Base-by-base conservation (phyloP, 2,329 filamentous ascomycete species). In the Blumeriella jaapii region DNA sequence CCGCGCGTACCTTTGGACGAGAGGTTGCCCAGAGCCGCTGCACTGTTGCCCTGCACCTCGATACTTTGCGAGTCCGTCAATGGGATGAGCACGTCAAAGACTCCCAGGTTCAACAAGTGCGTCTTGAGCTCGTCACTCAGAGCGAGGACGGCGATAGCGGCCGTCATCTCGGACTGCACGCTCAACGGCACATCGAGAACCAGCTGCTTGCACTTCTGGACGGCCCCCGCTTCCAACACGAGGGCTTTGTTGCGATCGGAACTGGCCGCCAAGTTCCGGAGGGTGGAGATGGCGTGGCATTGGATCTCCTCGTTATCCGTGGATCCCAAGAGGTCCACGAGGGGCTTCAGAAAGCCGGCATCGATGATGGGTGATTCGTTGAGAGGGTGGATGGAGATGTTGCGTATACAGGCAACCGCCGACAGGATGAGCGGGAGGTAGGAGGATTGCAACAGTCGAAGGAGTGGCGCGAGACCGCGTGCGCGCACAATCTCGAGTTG, bases 341-440 rank as follows among this genome's bases (percentile, higher is more conserved):
- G 63, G 0, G 91, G 91, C 57, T 86, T 87, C 41, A 98, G 62
- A 60, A 98, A 98, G 39, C 89, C 91, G 25, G 89, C 89, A 54
- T 98, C 91, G 53, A 98, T 98, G 47, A 98, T 98, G 0, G 91
- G 91, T 8, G 89, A 95, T 61, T 98, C 91, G 61, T 98, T 98
- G 55, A 89, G 68, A 12, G 91, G 91, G 57, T 98, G 91, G 48
- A 98, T 98, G 38, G 89, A 96, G 48, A 98, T 98, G 59, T 98
- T 98, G 51, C 91, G 82, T 57, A 98, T 98, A 57, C 91, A 98
- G 31, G 91, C 91, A 45, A 98, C 91, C 29, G 91, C 91, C 13
- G 89, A 96, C 24, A 96, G 76, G 41, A 96, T 96, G 36, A 98
- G 74, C 9, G 91, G 91, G 7, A 96, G 75, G 52, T 96, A 96